phyloP scores from a whole-genome alignment of 208 protist genomes.

The Naegleria fowleri region DNA sequence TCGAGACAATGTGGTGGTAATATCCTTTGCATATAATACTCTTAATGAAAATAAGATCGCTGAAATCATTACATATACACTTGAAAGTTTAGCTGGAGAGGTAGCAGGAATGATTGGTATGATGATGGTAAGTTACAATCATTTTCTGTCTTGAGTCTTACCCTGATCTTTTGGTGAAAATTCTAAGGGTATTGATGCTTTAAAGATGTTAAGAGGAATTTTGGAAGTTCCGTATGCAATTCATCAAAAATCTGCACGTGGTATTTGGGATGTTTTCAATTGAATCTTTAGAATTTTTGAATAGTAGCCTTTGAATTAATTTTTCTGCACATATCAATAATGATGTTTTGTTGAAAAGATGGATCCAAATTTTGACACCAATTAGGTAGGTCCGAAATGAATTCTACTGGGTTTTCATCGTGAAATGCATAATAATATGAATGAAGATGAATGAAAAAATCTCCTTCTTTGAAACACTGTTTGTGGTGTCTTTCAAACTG shows the following conservation, averaged over 20 bases:
- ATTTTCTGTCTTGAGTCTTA: no score
- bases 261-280: background rate
- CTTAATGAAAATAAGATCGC: background rate
- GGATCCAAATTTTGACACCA: no score
- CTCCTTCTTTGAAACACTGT: background rate
- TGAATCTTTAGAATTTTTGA: background rate
- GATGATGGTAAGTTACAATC: no score
- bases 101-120: background rate
- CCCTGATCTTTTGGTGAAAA: no score
- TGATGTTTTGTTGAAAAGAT: no score
- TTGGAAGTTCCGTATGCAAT: background rate
- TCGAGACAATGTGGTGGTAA: background rate
- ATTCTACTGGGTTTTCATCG: background rate
- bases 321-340: no score
- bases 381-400: no score
- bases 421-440: background rate
- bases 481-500: background rate
- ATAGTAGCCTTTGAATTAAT: no score
- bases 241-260: background rate
- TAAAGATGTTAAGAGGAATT: background rate
- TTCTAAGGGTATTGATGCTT: background rate
- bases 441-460: background rate
- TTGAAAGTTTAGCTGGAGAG: background rate
- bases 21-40: background rate
- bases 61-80: background rate